Evolutionary conservation across 768 basidiomycete genomes (phyloP), one percentile per base, ranked within the genome.

Genomic region (Amanita exitialis): DNA sequence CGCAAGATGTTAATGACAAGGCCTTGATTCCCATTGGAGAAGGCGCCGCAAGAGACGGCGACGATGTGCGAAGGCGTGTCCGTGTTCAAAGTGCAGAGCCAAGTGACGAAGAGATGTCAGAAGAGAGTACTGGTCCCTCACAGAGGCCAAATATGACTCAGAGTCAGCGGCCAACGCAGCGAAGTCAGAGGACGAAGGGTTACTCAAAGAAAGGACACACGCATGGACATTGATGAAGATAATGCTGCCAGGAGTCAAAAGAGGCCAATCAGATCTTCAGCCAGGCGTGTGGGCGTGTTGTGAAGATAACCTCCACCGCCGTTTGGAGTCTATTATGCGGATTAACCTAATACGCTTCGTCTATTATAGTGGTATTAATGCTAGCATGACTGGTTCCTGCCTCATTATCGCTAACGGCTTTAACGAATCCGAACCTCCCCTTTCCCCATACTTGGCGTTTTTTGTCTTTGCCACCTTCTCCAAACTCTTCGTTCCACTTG

Each of bases 401-500:
- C 76, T 38, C 74, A 73, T 56, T 64, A 6, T 56, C 61, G 45
- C 59, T 58, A 23, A 65, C 58, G 1, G 60, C 58, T 56, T 71
- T 68, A 8, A 79, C 75, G 65, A 95, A 96, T 16, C 93, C 93
- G 64, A 97, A 97, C 43, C 77, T 75, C 52, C 82, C 90, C 59
- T 85, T 90, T 21, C 93, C 94, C 79, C 93, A 92, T 30, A 86
- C 83, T 59, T 83, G 80, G 34, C 78, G 77, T 55, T 71, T 82
- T 47, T 76, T 78, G 34, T 83, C 78, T 55, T 72, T 77, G 15
- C 78, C 69, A 4, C 90, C 91, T 64, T 95, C 92, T 21, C 94
- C 93, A 64, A 92, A 94, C 62, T 94, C 88, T 43, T 93, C 87
- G 54, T 95, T 93, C 90, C 90, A 94, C 67, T 84, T 86, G 39